Percentiles rank a stretch among this genome's conserved stretches.
Evolutionary conservation across 768 basidiomycete species (phyloP).

Genomic region (Mycena metata): DNA sequence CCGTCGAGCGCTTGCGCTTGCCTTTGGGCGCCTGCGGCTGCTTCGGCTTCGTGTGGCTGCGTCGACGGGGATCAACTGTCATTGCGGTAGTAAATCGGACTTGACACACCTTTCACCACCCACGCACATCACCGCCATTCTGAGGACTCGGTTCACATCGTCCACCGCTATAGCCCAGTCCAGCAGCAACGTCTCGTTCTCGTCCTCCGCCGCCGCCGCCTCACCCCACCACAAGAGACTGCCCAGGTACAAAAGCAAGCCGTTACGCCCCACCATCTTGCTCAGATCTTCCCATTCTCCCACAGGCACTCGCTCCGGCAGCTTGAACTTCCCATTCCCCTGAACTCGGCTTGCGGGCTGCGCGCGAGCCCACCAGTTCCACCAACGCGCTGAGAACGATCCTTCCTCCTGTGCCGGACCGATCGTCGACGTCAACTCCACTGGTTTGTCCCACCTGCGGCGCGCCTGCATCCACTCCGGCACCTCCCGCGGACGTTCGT

Average conservation of each 20-base stretch:
- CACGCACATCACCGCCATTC: too few species aligned
- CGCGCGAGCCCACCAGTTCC: neutral
- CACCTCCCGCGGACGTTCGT: neutral
- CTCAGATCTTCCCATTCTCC: neutral
- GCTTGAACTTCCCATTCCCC: neutral
- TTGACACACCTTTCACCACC: neutral
- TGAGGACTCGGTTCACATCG: neutral
- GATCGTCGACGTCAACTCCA: neutral
- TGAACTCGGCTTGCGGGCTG: neutral
- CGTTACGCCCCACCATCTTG: neutral
- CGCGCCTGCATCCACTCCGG: neutral
- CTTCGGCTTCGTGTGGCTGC: too few species aligned
- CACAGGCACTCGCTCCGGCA: neutral
- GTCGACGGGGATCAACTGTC: too few species aligned
- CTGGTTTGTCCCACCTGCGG: neutral
- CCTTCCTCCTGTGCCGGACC: neutral
- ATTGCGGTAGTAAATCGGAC: too few species aligned
- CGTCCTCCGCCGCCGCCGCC: neutral
- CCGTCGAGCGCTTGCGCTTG: too few species aligned
- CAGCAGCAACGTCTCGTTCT: neutral
- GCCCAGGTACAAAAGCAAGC: neutral
- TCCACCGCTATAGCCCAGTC: neutral
- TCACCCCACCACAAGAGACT: conserved; percentile 4
- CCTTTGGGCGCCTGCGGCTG: too few species aligned
- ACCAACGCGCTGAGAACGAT: neutral